Evolutionary conservation across 352 stramenopile species (phyloP), one percentile per base, ranked within the genome.

Genomic region (Pythium aphanidermatum): DNA sequence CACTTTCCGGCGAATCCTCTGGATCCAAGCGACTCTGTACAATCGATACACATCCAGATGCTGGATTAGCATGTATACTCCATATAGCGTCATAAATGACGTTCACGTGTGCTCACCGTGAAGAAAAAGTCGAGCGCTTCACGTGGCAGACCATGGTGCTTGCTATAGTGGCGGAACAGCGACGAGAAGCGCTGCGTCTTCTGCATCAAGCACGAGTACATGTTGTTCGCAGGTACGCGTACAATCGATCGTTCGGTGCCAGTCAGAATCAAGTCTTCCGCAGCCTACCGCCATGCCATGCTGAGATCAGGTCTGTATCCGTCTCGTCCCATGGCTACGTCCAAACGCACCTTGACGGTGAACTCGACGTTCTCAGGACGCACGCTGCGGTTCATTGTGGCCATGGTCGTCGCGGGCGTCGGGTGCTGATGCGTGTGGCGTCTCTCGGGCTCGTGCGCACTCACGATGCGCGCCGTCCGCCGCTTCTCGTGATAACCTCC

Each of bases 121-220:
- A 99, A 99, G 70, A 97, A 98, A 55, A 98, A 99, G 58, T 98
- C 96, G 27, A 99, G 73, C 50, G 96, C 91, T 46, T 99, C 95
- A 56, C 97, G 96, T 8, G 93, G 76, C 31, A 99, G 58, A 4
- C 96, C 96, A 68, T 99, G 95, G 70, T 99, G 97, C 66, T 99
- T 99, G 62, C 93, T 97, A 68, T 99, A 99, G 71, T 99, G 96
- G 37, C 95, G 93, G 57, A 99, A 98, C 16, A 98, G 82, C 44
- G 84, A 97, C 23, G 91, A 98, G 64, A 99, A 99, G 16, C 93
- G 86, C 73, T 99, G 96, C 16, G 94, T 97, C 68, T 98, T 98
- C 41, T 98, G 85, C 96, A 99, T 99, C 38, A 98, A 71, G 56
- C 96, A 99, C 60, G 81, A 90, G 63, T 91, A 91, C 76, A 90